Evolutionary conservation across 2,329 filamentous ascomycete genomes (phyloP), one percentile per base, ranked within the genome.

Genomic region (Aspergillus carbonarius): DNA sequence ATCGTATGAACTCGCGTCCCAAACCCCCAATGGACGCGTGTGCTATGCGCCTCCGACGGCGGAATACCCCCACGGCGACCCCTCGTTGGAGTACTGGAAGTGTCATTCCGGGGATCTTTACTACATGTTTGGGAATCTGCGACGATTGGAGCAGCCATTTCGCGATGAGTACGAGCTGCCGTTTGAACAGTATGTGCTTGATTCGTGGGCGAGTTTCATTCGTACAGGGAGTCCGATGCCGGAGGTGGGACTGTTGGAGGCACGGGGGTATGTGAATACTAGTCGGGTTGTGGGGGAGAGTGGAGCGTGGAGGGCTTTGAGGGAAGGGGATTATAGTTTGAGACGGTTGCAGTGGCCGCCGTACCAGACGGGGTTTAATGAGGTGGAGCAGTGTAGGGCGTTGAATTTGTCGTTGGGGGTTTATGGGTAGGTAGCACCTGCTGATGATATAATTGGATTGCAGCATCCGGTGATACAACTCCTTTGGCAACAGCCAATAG

Each of bases 81-180:
- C 82, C 0, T 74, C 79, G 46, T 71, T 78, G 25, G 81, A 78
- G 50, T 84, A 87, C 35, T 68, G 65, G 56, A 79, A 80, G 27
- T 82, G 85, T 60, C 84, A 87, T 65, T 85, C 82, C 15, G 80
- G 82, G 0, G 84, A 87, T 68, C 65, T 82, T 46, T 78, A 78
- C 60, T 83, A 81, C 71, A 73, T 84, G 0, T 85, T 85, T 66
- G 83, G 83, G 2, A 85, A 80, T 58, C 57, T 83, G 27, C 39
- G 58, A 13, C 59, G 65, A 0, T 46, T 61, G 55, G 58, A 60
- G 1, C 57, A 60, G 15, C 57, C 65, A 3, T 55, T 67, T 5
- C 53, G 66, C 12, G 66, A 68, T 58, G 55, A 63, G 23, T 56
- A 37, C 5, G 66, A 68, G 54, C 39, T 68, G 34, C 61, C 63